Base-by-base conservation (phyloP, 352 stramenopile species). In the Phytopythium ostracodes region DNA sequence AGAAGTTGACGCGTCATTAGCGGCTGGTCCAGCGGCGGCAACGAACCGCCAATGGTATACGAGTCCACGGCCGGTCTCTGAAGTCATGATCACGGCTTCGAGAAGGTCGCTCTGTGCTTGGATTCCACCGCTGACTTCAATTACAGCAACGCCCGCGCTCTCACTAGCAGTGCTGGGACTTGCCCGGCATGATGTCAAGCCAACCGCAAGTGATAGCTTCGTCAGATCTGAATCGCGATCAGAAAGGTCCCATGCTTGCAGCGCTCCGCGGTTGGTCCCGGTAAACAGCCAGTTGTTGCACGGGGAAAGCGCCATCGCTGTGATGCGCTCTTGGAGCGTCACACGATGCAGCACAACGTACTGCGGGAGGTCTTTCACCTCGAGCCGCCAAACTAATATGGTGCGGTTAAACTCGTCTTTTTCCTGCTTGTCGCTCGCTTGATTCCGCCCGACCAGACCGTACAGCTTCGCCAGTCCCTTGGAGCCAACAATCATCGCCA, bases 191-290 rank as follows among this genome's bases (percentile, higher is more conserved):
- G 51, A 42, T 14, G 27, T 10, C 27, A 22, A 9, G 3, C 50
- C 50, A 14, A 6, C 15, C 18, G 51, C 51, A 8, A 56, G 17
- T n/a, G 51, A 38, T 10, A 64, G 18, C n/a, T 38, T 56, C 10
- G 57, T 62, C 11, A 27, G 40, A 11, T 66, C 72, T 0, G 60
- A 64, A 10, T 50, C 25, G 53, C 49, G 71, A 10, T 58, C 65
- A 29, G 68, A 73, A 7, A 79, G 65, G 36, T 74, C 80, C 84
- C 84, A 94, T 11, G 89, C 71, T 17, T 71, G 77, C 25, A 94
- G 59, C 0, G 64, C 43, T 17, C 81, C 81, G 25, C 66, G 75
- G 2, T 2, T 36, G 31, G 79, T 72, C 0, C 80, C 77, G 27
- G 68, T 75, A 33, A 90, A 71, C 22, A 94, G 63, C 84, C 84